Evolutionary conservation across 1,284 basidiomycete genomes (phyloP), one percentile per base, ranked within the genome.

Genomic region (Cystobasidium slooffiae): DNA sequence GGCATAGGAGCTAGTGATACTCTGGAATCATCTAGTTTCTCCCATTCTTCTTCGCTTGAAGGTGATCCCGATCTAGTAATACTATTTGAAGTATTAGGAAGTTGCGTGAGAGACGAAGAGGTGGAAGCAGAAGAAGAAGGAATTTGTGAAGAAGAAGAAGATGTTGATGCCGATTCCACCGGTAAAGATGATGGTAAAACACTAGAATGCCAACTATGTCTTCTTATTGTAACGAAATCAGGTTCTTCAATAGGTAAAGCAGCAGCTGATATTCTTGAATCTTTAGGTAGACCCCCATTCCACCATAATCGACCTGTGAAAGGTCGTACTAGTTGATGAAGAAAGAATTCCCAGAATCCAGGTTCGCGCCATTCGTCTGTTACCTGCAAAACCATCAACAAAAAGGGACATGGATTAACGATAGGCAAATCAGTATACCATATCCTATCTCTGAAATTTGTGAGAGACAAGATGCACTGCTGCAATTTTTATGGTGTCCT

Each of bases 291-390:
- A 41, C 81, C 78, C 31, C 79, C 80, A 70, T 81, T 77, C 77
- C 78, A 80, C 76, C 76, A 79, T 22, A 82, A 24, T 16, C 75
- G 62, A 6, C 70, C 74, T n/a, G 75, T 53, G 0, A 77, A 68
- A 16, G 79, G 79, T 31, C 72, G 76, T 24, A 80, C 53, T 12
- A 78, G 52, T 47, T 80, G 78, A 77, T 78, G 79, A n/a, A 77
- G 65, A 0, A 78, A 37, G 47, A 78, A 81, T 66, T 79, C 78
- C 78, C 78, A 82, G 24, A 82, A 81, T n/a, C 84, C 84, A 77
- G 85, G 84, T 75, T 85, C 85, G 72, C 84, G 79, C 84, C 85
- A 86, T 75, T 85, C 85, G 24, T 46, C 58, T 10, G 81, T 81
- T 62, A 84, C 70, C 41, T 73, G 37, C 37, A 39, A 39, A 12